Evolutionary conservation across 225 moss, liverwort and hornwort genomes (phyloP).

Genomic region (Pseudoscleropodium purum): DNA sequence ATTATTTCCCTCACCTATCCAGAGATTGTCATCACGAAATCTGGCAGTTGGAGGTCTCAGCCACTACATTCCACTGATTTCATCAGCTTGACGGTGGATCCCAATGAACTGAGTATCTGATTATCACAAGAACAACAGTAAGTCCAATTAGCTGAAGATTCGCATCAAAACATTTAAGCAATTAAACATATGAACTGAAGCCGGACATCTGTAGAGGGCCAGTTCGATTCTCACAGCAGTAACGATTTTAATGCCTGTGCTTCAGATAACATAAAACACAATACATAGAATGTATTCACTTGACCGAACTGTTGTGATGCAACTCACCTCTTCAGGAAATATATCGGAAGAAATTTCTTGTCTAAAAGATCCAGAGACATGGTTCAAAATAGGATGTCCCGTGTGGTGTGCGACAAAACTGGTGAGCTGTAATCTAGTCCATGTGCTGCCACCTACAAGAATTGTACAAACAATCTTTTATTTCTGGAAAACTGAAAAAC

Average conservation of each 20-base stretch:
- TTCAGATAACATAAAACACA: not conserved
- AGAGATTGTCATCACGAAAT: not conserved
- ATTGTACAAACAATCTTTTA: slow-evolving; percentile 17
- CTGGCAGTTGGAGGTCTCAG: slow-evolving; percentile 11
- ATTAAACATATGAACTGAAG: not conserved
- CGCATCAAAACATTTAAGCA: not conserved
- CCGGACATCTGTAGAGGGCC: not conserved
- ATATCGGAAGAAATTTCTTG: not conserved
- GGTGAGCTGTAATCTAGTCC: slow-evolving; percentile 96
- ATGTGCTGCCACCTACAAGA: slow-evolving; percentile 80
- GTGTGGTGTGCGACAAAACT: slow-evolving; percentile 62
- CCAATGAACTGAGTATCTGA: slow-evolving; percentile 9
- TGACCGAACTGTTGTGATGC: not conserved
- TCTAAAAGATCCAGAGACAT: not conserved
- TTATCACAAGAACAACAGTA: not conserved
- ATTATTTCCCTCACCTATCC: slow-evolving; percentile 2
- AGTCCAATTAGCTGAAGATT: not conserved
- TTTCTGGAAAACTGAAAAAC: not conserved
- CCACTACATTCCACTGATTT: slow-evolving; percentile 16
- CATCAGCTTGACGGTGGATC: slow-evolving; percentile 7
- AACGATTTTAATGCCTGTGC: not conserved
- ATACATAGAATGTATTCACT: not conserved
- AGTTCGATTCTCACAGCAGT: not conserved
- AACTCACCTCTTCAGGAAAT: slow-evolving; percentile 10
- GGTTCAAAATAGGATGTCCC: slow-evolving; percentile 42